phyloP scores from a whole-genome alignment of 805 yeast species.

The Starmerella ratchasimensis region DNA sequence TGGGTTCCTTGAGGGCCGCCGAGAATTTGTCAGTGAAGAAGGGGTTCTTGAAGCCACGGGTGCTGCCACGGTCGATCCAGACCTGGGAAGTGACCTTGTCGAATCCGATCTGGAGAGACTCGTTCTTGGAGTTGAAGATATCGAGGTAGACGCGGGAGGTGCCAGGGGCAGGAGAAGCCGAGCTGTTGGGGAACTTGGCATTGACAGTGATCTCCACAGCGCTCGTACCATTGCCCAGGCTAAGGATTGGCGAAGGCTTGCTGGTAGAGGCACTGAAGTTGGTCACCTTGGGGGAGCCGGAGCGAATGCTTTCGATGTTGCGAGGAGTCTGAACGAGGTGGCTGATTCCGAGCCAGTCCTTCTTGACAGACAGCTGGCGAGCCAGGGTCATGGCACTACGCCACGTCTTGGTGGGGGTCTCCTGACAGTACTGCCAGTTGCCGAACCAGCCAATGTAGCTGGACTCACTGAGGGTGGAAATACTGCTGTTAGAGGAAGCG shows the following conservation, averaged over 20 bases:
- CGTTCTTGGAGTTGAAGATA: conserved; percentile 7
- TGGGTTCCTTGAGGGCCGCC: conserved; percentile 4
- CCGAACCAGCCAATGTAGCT: conserved; percentile 31
- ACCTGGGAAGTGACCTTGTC: conserved; percentile 9
- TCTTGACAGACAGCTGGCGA: conserved; percentile 5
- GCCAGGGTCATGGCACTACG: conserved; percentile 28
- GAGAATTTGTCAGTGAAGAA: conserved; percentile 17
- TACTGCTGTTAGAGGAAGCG: not conserved
- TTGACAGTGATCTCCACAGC: conserved; percentile 7
- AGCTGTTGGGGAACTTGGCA: not conserved
- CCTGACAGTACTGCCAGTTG: conserved; percentile 31
- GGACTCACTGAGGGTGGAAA: not conserved
- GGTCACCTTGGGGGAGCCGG: not conserved
- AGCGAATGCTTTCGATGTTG: conserved; percentile 5
- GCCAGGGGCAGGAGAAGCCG: not conserved
- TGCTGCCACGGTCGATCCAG: conserved; percentile 14
- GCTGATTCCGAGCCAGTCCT: conserved; percentile 5
- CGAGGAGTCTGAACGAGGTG: conserved; percentile 11
- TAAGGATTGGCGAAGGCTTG: not conserved
- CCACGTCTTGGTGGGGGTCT: conserved; percentile 30
- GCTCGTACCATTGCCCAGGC: not conserved
- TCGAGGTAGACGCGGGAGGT: conserved; percentile 1
- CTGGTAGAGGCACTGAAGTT: not conserved
- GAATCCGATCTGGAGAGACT: conserved; percentile 11
- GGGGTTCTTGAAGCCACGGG: conserved; percentile 13